phyloP scores from a whole-genome alignment of 192 early-diverging fungal species.

The Gigaspora rosea region DNA sequence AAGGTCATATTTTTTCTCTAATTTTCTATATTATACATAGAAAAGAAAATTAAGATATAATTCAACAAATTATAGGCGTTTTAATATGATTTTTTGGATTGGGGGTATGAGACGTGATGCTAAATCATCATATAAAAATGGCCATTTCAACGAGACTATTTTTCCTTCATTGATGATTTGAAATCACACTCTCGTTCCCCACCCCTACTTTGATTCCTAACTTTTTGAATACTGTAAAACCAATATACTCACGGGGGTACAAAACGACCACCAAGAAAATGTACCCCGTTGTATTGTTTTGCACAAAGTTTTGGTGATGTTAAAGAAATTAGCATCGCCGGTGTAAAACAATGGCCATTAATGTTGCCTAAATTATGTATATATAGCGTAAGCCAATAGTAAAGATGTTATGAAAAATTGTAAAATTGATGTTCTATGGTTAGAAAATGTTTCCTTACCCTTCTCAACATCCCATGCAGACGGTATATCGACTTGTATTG shows the following conservation, averaged over 20 bases:
- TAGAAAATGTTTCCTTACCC: slow-evolving; percentile 49
- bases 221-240: neutral
- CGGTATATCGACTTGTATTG: slow-evolving; percentile 87
- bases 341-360: slow-evolving; percentile 57
- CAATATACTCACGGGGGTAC: slow-evolving; percentile 59
- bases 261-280: slow-evolving; percentile 91
- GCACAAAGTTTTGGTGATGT: slow-evolving; percentile 90
- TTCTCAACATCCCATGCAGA: slow-evolving; percentile 93
- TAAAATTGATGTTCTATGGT: neutral
- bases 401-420: neutral
- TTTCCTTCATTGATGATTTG: no score
- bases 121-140: no score
- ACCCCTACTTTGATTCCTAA: no score
- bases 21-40: slow-evolving; percentile 33
- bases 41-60: no score
- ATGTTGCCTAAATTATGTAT: slow-evolving; percentile 43
- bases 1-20: slow-evolving; percentile 68
- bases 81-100: no score
- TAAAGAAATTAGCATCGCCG: slow-evolving; percentile 84
- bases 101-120: no score
- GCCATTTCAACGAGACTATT: no score
- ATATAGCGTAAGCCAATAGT: neutral
- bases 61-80: no score
- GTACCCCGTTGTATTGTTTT: slow-evolving; percentile 67
- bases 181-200: no score